phyloP scores from a whole-genome alignment of 164 flowering plant genomes.

The Houttuynia cordata region DNA sequence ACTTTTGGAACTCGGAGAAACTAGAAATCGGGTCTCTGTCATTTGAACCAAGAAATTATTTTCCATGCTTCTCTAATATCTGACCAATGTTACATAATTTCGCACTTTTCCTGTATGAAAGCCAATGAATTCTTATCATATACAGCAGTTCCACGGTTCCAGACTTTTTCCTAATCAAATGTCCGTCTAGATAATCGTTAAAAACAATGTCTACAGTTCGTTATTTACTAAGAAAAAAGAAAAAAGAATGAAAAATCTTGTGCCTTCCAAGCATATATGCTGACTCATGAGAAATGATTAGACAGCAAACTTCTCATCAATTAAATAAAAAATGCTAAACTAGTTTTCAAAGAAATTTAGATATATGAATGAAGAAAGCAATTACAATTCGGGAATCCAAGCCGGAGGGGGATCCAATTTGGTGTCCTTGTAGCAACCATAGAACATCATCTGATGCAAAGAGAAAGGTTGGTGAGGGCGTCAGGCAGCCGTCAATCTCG shows the following conservation, averaged over 20 bases:
- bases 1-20: constrained; percentile 71
- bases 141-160: neutral
- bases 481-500: no score
- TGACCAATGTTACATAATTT: constrained; percentile 53
- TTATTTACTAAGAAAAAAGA: neutral
- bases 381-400: constrained; percentile 77
- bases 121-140: neutral
- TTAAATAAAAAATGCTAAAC: no score
- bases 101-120: constrained; percentile 38
- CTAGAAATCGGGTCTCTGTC: constrained; percentile 75
- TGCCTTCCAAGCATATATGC: no score
- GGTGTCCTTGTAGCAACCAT: constrained; percentile 67
- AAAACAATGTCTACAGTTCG: neutral
- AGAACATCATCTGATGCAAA: constrained; percentile 81
- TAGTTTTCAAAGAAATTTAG: neutral
- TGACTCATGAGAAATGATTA: no score
- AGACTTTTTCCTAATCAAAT: no score
- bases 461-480: constrained; percentile 73
- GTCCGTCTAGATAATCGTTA: no score
- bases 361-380: neutral
- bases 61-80: constrained; percentile 55
- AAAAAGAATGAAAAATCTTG: neutral
- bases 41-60: constrained; percentile 45
- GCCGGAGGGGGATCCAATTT: constrained; percentile 71
- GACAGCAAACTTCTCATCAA: no score